Percentiles rank a stretch among this genome's conserved stretches.
These are phyloP conservation scores for Beauveria scarabaeidicola DNA, from an alignment of 2,329 filamentous ascomycete genomes.

Conservation along the genomic window DNA sequence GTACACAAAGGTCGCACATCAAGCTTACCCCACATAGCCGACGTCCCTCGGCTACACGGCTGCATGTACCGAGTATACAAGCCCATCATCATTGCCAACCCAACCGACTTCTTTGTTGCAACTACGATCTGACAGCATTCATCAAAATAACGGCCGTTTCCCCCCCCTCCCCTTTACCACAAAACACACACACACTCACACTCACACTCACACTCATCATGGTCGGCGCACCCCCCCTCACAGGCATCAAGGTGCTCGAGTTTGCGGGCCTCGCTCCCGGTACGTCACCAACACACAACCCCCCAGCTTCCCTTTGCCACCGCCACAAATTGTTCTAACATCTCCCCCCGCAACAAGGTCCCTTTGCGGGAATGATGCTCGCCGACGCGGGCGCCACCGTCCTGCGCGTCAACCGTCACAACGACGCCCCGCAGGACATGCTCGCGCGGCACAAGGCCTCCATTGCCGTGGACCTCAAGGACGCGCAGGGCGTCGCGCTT, in stretches of 20 bases:
- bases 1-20: no score
- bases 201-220: slow-evolving; percentile 14
- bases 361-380: slow-evolving; percentile 81
- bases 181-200: neutral
- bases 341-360: slow-evolving; percentile 51
- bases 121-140: neutral
- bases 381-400: slow-evolving; percentile 85
- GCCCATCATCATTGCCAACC: neutral
- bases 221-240: slow-evolving; percentile 28
- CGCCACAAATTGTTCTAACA: neutral
- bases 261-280: slow-evolving; percentile 56
- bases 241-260: slow-evolving; percentile 49
- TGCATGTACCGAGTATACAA: neutral
- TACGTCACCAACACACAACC: slow-evolving; percentile 20
- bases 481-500: slow-evolving; percentile 51
- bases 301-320: neutral
- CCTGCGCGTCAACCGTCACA: slow-evolving; percentile 70
- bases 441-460: slow-evolving; percentile 76
- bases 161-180: no score
- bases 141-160: neutral
- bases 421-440: slow-evolving; percentile 48
- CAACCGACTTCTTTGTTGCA: neutral
- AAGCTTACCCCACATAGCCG: slow-evolving; percentile 7
- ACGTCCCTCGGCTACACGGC: slow-evolving; percentile 3
- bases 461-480: slow-evolving; percentile 72